Base-by-base conservation (phyloP, 1,284 basidiomycete genomes). In the Paramarasmius palmivorus region DNA sequence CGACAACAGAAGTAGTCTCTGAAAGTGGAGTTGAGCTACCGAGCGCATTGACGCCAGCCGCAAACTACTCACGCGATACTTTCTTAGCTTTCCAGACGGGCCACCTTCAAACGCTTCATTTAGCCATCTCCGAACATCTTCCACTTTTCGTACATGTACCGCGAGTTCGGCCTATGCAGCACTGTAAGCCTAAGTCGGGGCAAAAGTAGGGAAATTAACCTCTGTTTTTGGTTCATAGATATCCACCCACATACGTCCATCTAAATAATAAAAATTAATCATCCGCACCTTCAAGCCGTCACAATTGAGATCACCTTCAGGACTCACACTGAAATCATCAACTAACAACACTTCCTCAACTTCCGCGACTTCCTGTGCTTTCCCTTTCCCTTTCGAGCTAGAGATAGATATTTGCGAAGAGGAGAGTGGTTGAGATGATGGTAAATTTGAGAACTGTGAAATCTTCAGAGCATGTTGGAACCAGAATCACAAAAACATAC, bases 131-230 rank as follows among this genome's bases (percentile, higher is more conserved):
- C 88, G 82, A 4, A 98, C 90, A 59, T 93, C 90, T 46, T 86
- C 82, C 0, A 98, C 84, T 66, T 98, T 95, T 15, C 81, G 81
- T 54, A 90, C 86, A 66, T 98, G 94, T 3, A 98, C 91, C 1
- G 93, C 94, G 1, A 99, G 78, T 32, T 95, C 88, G 23, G 76
- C 79, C 90, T 93, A 57, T 42, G 26, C 37, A 29, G 42, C 44
- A n/a, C n/a, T n/a, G n/a, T 52, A 47, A 49, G 54, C 22, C 40
- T 42, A 20, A 52, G 54, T 36, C 34, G 56, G 47, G n/a, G 47
- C 29, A 26, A 14, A 7, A 26, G 4, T 55, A 22, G 47, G 23
- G 48, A 40, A n/a, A 52, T 72, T 47, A 56, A 90, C 90, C 73
- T 88, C 84, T 2, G 73, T 76, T 0, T 60, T 73, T 1, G 93